Evolutionary conservation across 2,329 filamentous ascomycete genomes (phyloP), one percentile per base, ranked within the genome.

Genomic region (Curvularia eragrostidis): DNA sequence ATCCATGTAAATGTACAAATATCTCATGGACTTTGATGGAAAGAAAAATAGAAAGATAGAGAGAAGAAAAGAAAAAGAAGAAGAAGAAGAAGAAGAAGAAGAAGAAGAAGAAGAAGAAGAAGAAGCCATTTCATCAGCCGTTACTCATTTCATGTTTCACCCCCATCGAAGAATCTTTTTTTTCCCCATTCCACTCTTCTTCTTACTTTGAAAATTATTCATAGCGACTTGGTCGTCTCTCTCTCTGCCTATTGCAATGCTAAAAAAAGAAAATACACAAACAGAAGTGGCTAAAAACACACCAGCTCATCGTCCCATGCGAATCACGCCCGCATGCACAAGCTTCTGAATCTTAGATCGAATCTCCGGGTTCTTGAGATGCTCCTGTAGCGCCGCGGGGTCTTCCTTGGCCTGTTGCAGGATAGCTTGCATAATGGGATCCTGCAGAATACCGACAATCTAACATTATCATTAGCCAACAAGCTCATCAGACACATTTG

Each of bases 341-440:
- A 98, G 82, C 82, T 97, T 97, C 83, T 97, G 92, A 64, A 99
- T 90, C 85, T 97, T 97, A 70, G 86, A 86, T 59, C 88, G 85
- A 67, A 99, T 91, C 57, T 84, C 85, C 0, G 92, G 86, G 82
- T 98, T 99, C 83, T 89, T 91, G 91, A 99, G 97, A 80, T 99
- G 96, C 78, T 99, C 94, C 76, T 96, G 90, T 62, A 99, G 86
- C 44, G 95, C 95, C 48, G 90, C 90, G 18, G 95, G 95, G 72
- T 99, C 91, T 54, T 87, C 88, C 84, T 98, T 96, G 44, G 95
- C 95, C 81, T 99, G 95, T 78, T 98, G 93, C 55, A 98, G 86
- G 67, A 97, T 97, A 66, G 90, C 90, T 81, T 99, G 93, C 94
- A 99, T 98, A 74, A 99, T 89, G 15, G 95, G 95, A 74, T 99